Conservation (phyloP, 495 filamentous ascomycete genomes). For the Thozetella sp. region DNA sequence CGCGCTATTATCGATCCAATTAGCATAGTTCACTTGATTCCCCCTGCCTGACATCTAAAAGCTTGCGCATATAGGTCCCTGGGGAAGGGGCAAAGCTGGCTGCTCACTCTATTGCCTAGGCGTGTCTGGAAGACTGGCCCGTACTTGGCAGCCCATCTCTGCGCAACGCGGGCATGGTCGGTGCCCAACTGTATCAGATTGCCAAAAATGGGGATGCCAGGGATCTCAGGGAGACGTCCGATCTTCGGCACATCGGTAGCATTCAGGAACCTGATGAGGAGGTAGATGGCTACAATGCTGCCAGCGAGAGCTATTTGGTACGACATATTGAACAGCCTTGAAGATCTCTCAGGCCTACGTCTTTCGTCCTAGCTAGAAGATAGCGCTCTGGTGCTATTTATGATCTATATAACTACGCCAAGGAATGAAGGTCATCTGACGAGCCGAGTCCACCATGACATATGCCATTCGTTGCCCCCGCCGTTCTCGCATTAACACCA, state of each 20-base stretch:
- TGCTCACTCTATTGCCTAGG: slow-evolving; percentile 61
- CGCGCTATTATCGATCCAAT: slow-evolving; percentile 39
- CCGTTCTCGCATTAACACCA: too few species aligned
- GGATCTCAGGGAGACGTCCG: slow-evolving; percentile 63
- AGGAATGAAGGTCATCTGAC: too few species aligned
- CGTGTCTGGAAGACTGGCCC: slow-evolving; percentile 70
- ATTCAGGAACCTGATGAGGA: slow-evolving; percentile 56
- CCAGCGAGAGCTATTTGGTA: slow-evolving; percentile 45
- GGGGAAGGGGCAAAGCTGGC: background rate
- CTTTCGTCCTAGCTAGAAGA: too few species aligned
- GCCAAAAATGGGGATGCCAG: slow-evolving; percentile 65
- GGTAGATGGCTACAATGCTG: slow-evolving; percentile 43
- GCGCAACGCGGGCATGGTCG: slow-evolving; percentile 55
- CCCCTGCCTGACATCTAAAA: too few species aligned
- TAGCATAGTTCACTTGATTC: background rate
- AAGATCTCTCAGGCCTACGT: too few species aligned
- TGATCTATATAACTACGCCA: too few species aligned
- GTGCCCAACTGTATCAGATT: slow-evolving; percentile 62
- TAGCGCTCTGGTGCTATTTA: too few species aligned
- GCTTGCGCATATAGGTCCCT: too few species aligned
- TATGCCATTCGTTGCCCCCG: too few species aligned
- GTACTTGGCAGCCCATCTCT: slow-evolving; percentile 59
- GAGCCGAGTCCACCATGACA: too few species aligned
- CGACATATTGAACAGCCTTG: slow-evolving; percentile 42
- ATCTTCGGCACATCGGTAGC: slow-evolving; percentile 63